Conservation (phyloP, 2,329 filamentous ascomycete species). For the Aquanectria penicillioides region DNA sequence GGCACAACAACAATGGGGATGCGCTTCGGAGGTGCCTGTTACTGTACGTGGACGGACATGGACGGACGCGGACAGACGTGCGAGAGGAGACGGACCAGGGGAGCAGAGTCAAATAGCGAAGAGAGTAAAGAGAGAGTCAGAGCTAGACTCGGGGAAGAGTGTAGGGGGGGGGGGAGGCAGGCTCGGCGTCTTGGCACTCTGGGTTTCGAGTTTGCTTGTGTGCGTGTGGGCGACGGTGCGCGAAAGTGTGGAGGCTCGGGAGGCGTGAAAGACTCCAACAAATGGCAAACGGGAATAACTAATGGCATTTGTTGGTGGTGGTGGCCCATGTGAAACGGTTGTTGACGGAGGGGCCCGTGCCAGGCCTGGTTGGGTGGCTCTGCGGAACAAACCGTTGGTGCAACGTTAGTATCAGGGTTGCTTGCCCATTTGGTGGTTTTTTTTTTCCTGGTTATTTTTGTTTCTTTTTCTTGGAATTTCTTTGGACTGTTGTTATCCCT, state of each 20-base stretch:
- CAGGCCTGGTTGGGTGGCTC: background rate
- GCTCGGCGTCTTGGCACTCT: constrained; percentile 9
- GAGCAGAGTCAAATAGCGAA: background rate
- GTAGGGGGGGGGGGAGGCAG: background rate
- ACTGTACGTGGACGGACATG: too few relatives aligned
- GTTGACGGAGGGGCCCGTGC: constrained; percentile 25
- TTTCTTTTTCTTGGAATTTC: too few relatives aligned
- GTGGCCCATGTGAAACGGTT: constrained; percentile 20
- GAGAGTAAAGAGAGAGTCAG: background rate
- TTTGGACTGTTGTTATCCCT: background rate
- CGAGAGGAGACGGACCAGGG: too few relatives aligned
- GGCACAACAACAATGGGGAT: too few relatives aligned
- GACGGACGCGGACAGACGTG: too few relatives aligned
- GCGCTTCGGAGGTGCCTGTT: too few relatives aligned
- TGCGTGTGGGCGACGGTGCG: background rate
- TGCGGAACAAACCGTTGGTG: constrained; percentile 18
- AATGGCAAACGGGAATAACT: too few relatives aligned
- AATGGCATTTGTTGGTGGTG: background rate
- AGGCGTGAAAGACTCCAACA: too few relatives aligned
- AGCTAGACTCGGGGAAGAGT: too few relatives aligned
- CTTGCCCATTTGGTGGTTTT: background rate
- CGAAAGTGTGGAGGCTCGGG: too few relatives aligned
- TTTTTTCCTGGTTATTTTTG: too few relatives aligned
- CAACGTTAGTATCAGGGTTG: constrained; percentile 16
- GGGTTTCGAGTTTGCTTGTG: background rate